Conservation (phyloP, 805 yeast species). For the Suhomyces sp. region DNA sequence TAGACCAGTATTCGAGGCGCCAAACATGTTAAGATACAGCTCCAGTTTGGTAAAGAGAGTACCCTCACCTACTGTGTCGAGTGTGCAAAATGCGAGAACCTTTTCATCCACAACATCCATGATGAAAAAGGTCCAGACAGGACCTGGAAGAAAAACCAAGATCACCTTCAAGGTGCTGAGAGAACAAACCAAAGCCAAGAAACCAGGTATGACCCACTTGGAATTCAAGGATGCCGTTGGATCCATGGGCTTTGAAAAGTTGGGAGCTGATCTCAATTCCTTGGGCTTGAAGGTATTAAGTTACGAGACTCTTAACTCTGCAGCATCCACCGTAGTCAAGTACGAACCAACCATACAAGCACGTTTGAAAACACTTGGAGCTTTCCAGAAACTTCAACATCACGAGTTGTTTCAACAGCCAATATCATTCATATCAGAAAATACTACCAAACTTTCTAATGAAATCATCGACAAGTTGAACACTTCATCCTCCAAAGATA, state of each 20-base stretch:
- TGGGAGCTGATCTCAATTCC: conserved; percentile 23
- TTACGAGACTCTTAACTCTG: conserved; percentile 10
- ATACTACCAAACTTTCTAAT: conserved; percentile 41
- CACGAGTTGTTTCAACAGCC: conserved; percentile 66
- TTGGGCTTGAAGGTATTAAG: conserved; percentile 15
- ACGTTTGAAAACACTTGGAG: conserved; percentile 52
- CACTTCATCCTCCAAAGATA: conserved; percentile 33
- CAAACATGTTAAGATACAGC: too few species aligned
- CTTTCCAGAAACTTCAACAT: conserved; percentile 67
- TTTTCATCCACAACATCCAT: too few species aligned
- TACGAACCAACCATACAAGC: conserved; percentile 44
- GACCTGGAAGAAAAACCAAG: conserved; percentile 23
- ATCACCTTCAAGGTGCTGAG: conserved; percentile 19
- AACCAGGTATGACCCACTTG: conserved; percentile 44
- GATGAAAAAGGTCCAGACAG: conserved; percentile 9
- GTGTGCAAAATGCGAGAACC: too few species aligned
- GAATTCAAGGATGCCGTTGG: conserved; percentile 39
- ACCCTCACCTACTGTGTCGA: too few species aligned
- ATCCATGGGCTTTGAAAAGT: conserved; percentile 32
- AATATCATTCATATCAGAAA: conserved; percentile 54
- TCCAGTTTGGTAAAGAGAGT: conserved; percentile 3
- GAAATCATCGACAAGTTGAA: conserved; percentile 38
- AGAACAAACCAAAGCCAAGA: conserved; percentile 25
- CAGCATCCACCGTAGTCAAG: conserved; percentile 19
- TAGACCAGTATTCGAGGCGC: too few species aligned